phyloP scores from a whole-genome alignment of 2,329 filamentous ascomycete genomes.

The Apiospora malaysiana region DNA sequence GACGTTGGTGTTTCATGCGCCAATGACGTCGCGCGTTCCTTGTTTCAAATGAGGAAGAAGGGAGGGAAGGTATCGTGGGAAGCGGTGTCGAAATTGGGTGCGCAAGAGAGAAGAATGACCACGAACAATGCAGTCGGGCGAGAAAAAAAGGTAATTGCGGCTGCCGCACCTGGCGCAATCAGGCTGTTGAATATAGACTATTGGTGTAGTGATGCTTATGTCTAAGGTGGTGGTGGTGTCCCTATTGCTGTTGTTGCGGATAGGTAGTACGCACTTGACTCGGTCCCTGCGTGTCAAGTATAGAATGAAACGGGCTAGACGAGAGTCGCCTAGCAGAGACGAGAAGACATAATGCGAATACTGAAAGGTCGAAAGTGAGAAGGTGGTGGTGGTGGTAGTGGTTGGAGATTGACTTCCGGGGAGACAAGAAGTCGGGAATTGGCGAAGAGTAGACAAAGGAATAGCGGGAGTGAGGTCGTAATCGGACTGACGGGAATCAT shows the following conservation, averaged over 20 bases:
- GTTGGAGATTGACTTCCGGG: neutral
- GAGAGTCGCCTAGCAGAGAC: slow-evolving; percentile 34
- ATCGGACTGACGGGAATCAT: slow-evolving; percentile 12
- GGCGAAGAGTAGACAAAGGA: slow-evolving; percentile 27
- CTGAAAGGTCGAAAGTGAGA: slow-evolving; percentile 23
- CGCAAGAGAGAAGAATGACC: neutral
- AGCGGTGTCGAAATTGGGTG: neutral
- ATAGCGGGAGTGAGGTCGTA: slow-evolving; percentile 18
- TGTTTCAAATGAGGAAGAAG: neutral
- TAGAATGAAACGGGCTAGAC: slow-evolving; percentile 33
- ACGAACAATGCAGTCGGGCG: neutral
- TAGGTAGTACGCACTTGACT: slow-evolving; percentile 21
- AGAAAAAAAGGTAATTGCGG: neutral
- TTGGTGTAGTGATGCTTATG: slow-evolving; percentile 7
- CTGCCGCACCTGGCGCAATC: slow-evolving; percentile 12
- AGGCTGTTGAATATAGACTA: neutral
- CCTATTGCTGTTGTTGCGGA: slow-evolving; percentile 11
- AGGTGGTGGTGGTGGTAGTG: slow-evolving; percentile 11
- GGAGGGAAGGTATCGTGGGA: neutral
- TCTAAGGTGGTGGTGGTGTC: neutral
- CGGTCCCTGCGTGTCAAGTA: slow-evolving; percentile 29
- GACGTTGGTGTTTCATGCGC: slow-evolving; percentile 6
- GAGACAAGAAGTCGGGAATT: slow-evolving; percentile 24
- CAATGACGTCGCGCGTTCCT: slow-evolving; percentile 11
- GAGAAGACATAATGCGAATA: slow-evolving; percentile 33